These are phyloP conservation scores for Hygrophorus russula DNA, from an alignment of 768 basidiomycete species.

Conservation along the genomic window DNA sequence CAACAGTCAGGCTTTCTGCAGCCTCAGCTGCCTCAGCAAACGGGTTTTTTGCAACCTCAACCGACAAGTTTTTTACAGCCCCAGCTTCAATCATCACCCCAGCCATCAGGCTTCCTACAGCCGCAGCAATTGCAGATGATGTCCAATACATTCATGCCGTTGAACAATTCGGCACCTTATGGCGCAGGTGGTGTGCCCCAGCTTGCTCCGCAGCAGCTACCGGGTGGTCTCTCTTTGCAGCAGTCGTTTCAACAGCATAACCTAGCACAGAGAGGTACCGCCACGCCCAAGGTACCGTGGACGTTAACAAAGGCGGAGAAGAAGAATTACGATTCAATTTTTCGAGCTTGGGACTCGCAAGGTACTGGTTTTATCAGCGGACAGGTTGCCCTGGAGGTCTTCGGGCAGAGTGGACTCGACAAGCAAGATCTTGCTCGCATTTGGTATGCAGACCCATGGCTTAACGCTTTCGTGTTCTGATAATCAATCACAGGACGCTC, in stretches of 20 bases:
- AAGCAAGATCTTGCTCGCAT: constrained; percentile 88
- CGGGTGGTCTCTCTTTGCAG: constrained; percentile 48
- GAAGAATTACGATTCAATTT: constrained; percentile 94
- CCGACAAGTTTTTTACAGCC: constrained; percentile 38
- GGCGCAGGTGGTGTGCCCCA: constrained; percentile 51
- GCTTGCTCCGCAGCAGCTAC: constrained; percentile 50
- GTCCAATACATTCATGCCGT: constrained; percentile 87
- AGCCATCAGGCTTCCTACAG: too few species aligned
- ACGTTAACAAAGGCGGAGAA: constrained; percentile 80
- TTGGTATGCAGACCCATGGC: constrained; percentile 47
- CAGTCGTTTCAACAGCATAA: constrained; percentile 87
- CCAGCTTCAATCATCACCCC: constrained; percentile 28
- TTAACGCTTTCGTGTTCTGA: constrained; percentile 4
- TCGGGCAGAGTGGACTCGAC: constrained; percentile 83
- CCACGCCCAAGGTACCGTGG: constrained; percentile 73
- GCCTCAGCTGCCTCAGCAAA: constrained; percentile 58
- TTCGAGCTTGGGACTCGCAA: constrained; percentile 88
- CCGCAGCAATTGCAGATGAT: constrained; percentile 63
- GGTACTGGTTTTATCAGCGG: constrained; percentile 81
- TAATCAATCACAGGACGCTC: constrained; percentile 50
- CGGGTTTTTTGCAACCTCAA: constrained; percentile 38
- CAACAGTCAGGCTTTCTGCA: constrained; percentile 33
- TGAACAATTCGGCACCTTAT: constrained; percentile 50
- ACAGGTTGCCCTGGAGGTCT: constrained; percentile 78
- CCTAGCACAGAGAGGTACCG: constrained; percentile 55